Conservation (phyloP, 129 eudicot genomes). For the Ambrosia artemisiifolia region DNA sequence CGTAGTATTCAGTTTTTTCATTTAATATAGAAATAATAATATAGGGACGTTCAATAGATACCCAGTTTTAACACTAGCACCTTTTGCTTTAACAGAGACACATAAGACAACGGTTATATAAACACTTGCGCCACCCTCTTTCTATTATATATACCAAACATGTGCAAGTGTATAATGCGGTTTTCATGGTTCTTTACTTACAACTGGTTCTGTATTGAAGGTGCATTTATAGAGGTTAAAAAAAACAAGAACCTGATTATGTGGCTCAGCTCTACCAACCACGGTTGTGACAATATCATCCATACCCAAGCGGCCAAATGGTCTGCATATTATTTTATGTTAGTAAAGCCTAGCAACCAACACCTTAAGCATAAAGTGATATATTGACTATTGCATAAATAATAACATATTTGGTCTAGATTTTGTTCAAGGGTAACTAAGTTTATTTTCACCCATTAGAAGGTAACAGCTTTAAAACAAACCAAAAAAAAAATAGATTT, state of each 20-base stretch:
- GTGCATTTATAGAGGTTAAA: not conserved
- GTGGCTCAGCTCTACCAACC: conserved; percentile 74
- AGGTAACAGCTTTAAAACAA: no score
- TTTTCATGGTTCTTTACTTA: no score
- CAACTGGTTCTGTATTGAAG: no score
- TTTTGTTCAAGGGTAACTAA: not conserved
- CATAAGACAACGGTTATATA: no score
- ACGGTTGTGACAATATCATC: conserved; percentile 62
- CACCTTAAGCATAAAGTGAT: not conserved
- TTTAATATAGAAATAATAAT: not conserved
- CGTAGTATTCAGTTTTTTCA: not conserved
- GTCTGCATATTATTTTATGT: conserved; percentile 36
- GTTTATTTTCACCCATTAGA: not conserved
- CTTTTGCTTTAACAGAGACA: no score
- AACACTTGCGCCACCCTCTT: no score
- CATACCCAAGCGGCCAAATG: conserved; percentile 66
- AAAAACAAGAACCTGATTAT: conserved; percentile 45
- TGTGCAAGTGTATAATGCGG: no score
- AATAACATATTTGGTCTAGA: not conserved
- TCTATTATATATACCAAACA: no score
- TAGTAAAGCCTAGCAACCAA: conserved; percentile 1
- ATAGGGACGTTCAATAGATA: no score
- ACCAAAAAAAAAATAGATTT: no score
- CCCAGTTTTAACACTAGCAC: no score
- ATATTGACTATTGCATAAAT: not conserved